A percentile compares a stretch with the other conserved stretches of the same genome.
phyloP scores from a whole-genome alignment of 1,139 yeast species.

The Nakaseomyces sp. region DNA sequence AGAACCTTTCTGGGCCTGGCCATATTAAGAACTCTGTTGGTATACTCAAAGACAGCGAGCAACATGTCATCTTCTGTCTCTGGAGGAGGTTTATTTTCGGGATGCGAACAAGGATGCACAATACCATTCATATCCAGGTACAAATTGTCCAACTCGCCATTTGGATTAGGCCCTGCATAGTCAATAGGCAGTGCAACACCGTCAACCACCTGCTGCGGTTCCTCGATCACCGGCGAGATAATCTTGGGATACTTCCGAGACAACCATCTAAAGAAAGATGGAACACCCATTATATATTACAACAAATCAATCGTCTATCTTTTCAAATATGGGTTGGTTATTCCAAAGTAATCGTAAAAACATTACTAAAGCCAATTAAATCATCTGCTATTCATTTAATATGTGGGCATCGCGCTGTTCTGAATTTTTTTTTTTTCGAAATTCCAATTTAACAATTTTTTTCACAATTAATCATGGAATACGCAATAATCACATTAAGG shows the following conservation, averaged over 20 bases:
- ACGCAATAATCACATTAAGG: too few relatives aligned
- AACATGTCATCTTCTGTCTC: slow-evolving; percentile 94
- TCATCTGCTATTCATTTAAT: too few relatives aligned
- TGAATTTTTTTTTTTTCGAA: too few relatives aligned
- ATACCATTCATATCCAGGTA: slow-evolving; percentile 96
- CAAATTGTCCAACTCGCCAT: slow-evolving; percentile 87
- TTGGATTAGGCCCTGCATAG: slow-evolving; percentile 76
- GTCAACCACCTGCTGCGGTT: slow-evolving; percentile 46
- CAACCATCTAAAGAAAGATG: slow-evolving; percentile 95
- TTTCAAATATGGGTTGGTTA: background rate
- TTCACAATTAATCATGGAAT: too few relatives aligned
- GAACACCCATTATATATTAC: slow-evolving; percentile 58
- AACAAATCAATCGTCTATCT: background rate
- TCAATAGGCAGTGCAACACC: slow-evolving; percentile 56
- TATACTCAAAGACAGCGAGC: slow-evolving; percentile 78
- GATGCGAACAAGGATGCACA: slow-evolving; percentile 96
- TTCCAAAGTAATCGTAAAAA: too few relatives aligned
- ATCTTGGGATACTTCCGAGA: slow-evolving; percentile 90
- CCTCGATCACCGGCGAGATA: slow-evolving; percentile 83
- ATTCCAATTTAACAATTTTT: too few relatives aligned
- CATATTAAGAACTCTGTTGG: slow-evolving; percentile 83
- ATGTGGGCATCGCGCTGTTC: slow-evolving; percentile 1
- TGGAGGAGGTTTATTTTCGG: slow-evolving; percentile 89
- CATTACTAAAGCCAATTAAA: too few relatives aligned
- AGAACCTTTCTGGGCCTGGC: slow-evolving; percentile 89